Base-by-base conservation (phyloP, 129 eudicot genomes). In the Flaveria trinervia region DNA sequence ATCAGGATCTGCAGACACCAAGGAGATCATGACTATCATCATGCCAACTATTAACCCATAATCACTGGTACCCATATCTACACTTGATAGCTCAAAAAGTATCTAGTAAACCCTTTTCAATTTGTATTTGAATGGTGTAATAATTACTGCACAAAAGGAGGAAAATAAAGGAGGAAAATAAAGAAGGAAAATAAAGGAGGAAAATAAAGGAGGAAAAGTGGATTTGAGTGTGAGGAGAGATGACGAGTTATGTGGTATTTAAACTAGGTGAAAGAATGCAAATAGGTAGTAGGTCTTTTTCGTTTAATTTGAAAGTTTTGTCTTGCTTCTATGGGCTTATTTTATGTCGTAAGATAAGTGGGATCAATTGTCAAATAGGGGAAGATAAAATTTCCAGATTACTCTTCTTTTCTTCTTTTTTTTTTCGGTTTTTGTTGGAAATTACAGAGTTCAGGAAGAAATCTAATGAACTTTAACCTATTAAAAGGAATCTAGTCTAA, bases 1-100 rank as follows among this genome's bases (percentile, higher is more conserved):
- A 26, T 89, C 96, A 20, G 89, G 88, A 83, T 89, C 96, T 9
- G 86, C 89, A 74, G 81, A 83, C 12, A 83, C 82, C 0, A 44
- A 60, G 17, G 30, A 61, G 49, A 75, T 23, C 26, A 23, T 61
- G 49, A 49, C 49, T 22, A 75, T 61, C 61, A 75, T 61, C 36
- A 75, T 16, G 49, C 71, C 48, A 62, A 74, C 62, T 71, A 62
- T 9, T 9, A 75, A 10, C 46, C 60, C 79, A 61, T 75, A 26
- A 62, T n/a, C 59, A 74, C 45, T 46, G 9, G 36, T 1, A 62
- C 39, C 79, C 79, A 75, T 74, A 17, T 28, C 17, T 8, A 44
- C 15, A 22, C 45, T 43, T 75, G 70, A 74, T 25, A 2, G 23
- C 18, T 45, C 49, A 20, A 54, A 8, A 7, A 62, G 46, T 61